These are phyloP conservation scores for Phylloporus scabripes DNA, from an alignment of 768 basidiomycete genomes.

Conservation along the genomic window DNA sequence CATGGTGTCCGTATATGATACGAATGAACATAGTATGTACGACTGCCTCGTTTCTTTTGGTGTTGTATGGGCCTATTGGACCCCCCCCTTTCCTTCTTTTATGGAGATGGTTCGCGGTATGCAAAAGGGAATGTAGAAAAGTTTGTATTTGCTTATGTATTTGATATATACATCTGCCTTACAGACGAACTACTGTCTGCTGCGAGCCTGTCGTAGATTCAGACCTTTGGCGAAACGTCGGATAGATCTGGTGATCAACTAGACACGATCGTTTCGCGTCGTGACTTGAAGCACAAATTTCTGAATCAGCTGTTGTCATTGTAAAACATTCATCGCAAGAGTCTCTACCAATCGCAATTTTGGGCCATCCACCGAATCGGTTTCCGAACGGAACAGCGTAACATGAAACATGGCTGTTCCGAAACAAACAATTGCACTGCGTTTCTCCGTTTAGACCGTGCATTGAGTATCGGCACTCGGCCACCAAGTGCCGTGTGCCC, in stretches of 20 bases:
- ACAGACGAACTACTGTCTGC: constrained; percentile 6
- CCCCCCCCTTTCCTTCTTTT: neutral
- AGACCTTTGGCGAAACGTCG: too few relatives aligned
- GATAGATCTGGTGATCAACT: neutral
- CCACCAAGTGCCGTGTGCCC: too few relatives aligned
- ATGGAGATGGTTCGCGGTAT: neutral
- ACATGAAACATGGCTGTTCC: neutral
- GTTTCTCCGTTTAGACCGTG: neutral
- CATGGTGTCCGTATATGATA: constrained; percentile 23
- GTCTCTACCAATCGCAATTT: too few relatives aligned
- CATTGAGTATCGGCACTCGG: too few relatives aligned
- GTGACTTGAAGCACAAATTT: too few relatives aligned
- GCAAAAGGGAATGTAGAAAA: constrained; percentile 15
- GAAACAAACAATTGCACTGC: neutral
- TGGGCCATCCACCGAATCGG: neutral
- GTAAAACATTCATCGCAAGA: too few relatives aligned
- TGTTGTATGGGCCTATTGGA: constrained; percentile 8
- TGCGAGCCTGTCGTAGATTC: too few relatives aligned
- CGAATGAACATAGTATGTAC: constrained; percentile 28
- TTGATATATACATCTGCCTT: constrained; percentile 20
- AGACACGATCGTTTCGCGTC: neutral
- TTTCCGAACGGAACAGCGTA: neutral
- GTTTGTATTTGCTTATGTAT: constrained; percentile 27
- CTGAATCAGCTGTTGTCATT: too few relatives aligned
- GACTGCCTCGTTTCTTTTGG: constrained; percentile 6